Percentiles rank a stretch among this genome's conserved stretches.
phyloP scores from a whole-genome alignment of 352 stramenopile genomes.

The Detonula confervacea region DNA sequence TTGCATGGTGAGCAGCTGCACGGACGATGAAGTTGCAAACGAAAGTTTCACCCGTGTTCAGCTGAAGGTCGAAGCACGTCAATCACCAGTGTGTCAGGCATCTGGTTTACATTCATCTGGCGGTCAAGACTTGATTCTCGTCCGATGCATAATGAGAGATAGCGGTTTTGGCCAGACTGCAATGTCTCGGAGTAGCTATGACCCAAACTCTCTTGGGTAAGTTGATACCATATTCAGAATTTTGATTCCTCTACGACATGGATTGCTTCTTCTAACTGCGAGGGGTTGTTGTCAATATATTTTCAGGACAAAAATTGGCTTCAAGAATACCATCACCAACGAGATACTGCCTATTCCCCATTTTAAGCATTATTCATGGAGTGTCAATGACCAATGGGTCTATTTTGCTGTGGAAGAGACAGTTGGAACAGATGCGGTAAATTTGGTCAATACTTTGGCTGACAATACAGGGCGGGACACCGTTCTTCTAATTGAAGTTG shows the following conservation, averaged over 20 bases:
- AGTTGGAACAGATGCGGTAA: conserved; percentile 19
- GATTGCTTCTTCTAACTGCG: background rate
- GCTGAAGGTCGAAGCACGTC: background rate
- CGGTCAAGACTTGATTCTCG: no score
- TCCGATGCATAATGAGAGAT: conserved; percentile 3
- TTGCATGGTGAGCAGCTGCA: conserved; percentile 17
- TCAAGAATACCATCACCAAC: no score
- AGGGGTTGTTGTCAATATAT: conserved; percentile 33
- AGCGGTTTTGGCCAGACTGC: conserved; percentile 12
- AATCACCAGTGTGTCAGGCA: no score
- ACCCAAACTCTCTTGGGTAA: no score
- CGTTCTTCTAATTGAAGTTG: background rate
- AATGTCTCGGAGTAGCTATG: background rate
- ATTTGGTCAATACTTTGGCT: conserved; percentile 24
- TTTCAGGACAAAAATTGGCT: conserved; percentile 3
- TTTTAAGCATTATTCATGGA: no score
- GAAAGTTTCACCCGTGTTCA: conserved; percentile 1
- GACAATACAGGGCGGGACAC: conserved; percentile 2
- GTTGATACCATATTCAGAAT: no score
- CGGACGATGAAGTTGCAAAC: background rate
- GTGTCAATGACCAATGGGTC: no score
- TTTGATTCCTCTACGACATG: no score
- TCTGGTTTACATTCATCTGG: no score
- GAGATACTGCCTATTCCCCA: no score
- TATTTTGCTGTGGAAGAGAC: no score